These are phyloP conservation scores for Aspergillus japonicus DNA, from an alignment of 2,329 filamentous ascomycete species.

Conservation along the genomic window DNA sequence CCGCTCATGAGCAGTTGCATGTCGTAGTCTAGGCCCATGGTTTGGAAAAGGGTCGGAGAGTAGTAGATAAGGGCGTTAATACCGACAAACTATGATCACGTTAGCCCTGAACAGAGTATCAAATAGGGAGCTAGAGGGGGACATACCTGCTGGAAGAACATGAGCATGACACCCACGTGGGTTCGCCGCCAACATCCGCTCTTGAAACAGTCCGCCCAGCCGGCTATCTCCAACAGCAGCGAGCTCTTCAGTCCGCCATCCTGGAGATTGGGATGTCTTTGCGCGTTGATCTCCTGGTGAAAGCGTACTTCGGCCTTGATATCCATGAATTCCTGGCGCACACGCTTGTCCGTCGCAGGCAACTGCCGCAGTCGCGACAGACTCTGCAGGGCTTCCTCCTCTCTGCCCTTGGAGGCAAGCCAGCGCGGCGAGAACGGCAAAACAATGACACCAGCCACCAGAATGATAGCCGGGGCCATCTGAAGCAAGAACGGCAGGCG, in stretches of 20 bases:
- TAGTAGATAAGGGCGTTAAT: constrained; percentile 62
- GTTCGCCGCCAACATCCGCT: constrained; percentile 52
- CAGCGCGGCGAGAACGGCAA: constrained; percentile 59
- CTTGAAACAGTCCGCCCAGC: constrained; percentile 53
- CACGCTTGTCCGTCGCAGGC: constrained; percentile 48
- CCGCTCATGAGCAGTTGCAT: constrained; percentile 55
- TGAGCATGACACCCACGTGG: constrained; percentile 52
- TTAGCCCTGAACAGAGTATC: neutral
- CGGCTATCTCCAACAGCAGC: constrained; percentile 49
- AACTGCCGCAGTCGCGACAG: constrained; percentile 52
- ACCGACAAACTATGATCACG: constrained; percentile 42
- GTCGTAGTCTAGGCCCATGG: constrained; percentile 45
- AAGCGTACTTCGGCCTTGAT: constrained; percentile 56
- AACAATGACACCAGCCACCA: constrained; percentile 40
- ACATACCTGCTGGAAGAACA: constrained; percentile 57
- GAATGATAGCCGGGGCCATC: constrained; percentile 42
- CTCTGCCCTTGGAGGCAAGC: constrained; percentile 48
- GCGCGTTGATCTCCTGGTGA: constrained; percentile 46
- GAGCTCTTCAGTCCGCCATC: constrained; percentile 33
- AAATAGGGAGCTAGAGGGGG: neutral
- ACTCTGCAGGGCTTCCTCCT: constrained; percentile 51
- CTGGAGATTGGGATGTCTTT: constrained; percentile 41
- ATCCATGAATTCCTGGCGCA: constrained; percentile 52
- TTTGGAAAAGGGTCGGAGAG: constrained; percentile 59
- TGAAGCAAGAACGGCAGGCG: constrained; percentile 51